Base-by-base conservation (phyloP, 176 grass and related monocot species). In the Oryza officinalis region DNA sequence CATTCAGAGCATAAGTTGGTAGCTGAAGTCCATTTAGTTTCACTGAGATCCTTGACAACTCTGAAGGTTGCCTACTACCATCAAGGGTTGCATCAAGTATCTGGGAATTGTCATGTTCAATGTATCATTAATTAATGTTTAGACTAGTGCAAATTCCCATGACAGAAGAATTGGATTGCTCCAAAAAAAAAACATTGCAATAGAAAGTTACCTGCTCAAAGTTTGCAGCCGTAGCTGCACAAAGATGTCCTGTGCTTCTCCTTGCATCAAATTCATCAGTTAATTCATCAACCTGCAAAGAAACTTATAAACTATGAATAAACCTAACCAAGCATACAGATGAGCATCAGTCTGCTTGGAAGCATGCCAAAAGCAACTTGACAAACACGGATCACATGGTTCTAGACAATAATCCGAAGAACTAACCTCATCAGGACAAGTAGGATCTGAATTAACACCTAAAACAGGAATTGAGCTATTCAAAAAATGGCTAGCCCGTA, bases 391-490 rank as follows among this genome's bases (percentile, higher is more conserved):
- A 11, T 1, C 26, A 76, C 59, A 78, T 27, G n/a, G 78, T n/a
- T 67, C 27, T 73, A 35, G 13, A 30, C 61, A 73, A 65, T 46
- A 4, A 25, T 74, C 18, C 13, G 59, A 66, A 50, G 1, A 72
- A 52, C 87, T 86, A 37, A 92, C 94, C 93, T 98, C 96, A 66
- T 88, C 63, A 10, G 63, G 13, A 88, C 84, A 82, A 61, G 96
- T 98, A 64, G 96, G 96, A 59, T 98, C 96, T 17, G 93, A 98
- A 83, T 98, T 98, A 67, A 98, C 92, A 71, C 96, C 96, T 78
- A 98, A 78, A 63, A 95, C 81, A 15, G 96, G 93, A 79, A 92
- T 92, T 41, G 92, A 93, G 67, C 49, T 79, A 74, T 92, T 83
- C 79, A 98, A 80, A 63, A 95, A 95, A 27, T 98, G 96, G 73